Conservation (phyloP, 345 rosid genomes). For the Geranium rotundifolium region DNA sequence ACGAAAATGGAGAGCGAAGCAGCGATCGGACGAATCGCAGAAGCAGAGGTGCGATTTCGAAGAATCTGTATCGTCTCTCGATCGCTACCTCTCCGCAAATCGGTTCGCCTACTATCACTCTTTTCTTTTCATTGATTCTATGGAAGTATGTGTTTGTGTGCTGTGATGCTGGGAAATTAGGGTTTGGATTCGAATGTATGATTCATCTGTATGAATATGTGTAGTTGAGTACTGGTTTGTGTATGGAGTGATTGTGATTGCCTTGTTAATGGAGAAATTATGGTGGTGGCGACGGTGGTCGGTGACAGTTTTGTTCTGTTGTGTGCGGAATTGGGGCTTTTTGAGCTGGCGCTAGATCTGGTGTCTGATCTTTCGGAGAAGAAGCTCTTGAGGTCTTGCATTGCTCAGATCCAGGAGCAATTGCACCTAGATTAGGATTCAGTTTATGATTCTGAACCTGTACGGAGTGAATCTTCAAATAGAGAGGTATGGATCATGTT, state of each 20-base stretch:
- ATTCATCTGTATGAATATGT: no score
- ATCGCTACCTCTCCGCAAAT: conserved; percentile 51
- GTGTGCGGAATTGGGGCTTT: conserved; percentile 66
- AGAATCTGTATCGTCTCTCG: conserved; percentile 54
- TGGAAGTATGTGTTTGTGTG: no score
- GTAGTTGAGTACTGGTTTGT: no score
- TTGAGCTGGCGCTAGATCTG: conserved; percentile 46
- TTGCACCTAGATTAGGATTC: conserved; percentile 24
- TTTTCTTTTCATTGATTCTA: no score
- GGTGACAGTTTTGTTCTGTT: conserved; percentile 49
- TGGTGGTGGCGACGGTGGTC: no score
- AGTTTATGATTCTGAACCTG: no score
- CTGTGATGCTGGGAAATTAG: no score
- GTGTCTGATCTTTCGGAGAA: conserved; percentile 51
- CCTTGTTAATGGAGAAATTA: background rate
- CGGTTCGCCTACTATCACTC: conserved; percentile 18
- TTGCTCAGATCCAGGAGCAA: conserved; percentile 62
- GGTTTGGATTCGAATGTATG: no score
- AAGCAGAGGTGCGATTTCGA: conserved; percentile 53
- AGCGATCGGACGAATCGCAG: conserved; percentile 58
- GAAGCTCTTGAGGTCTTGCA: conserved; percentile 47
- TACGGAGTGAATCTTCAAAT: no score
- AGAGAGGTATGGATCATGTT: no score
- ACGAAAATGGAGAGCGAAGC: conserved; percentile 6
- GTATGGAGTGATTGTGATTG: no score